Evolutionary conservation across 2,329 filamentous ascomycete genomes (phyloP), one percentile per base, ranked within the genome.

Genomic region (Colletotrichum filicis): DNA sequence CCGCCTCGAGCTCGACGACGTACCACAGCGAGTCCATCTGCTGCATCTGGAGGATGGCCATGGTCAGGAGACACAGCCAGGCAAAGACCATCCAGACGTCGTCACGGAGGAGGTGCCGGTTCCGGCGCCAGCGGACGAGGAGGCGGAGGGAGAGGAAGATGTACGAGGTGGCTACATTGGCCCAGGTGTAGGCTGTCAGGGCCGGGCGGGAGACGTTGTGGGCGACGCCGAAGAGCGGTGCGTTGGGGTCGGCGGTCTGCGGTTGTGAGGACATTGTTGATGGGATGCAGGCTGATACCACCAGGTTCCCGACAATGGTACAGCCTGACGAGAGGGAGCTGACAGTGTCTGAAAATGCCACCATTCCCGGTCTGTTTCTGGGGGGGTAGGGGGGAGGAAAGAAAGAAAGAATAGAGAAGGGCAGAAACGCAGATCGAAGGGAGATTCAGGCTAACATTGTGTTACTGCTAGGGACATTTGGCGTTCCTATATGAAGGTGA

Each of bases 81-180:
- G 79, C 80, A 12, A 79, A 70, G 58, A 79, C 75, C 42, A 81
- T 78, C 77, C 77, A 80, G 75, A 76, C 80, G 75, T 82, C 80
- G 63, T 81, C 80, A 19, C 65, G 55, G 35, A 76, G 69, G 12
- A 78, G 66, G 32, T 68, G 68, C 59, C 46, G 56, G 57, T 75
- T 76, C 22, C 74, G 66, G 28, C 63, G 76, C 73, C 79, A 74
- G 55, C 80, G 79, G 62, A 81, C 76, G 28, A 63, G 37, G 24
- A 79, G 77, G 59, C 80, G 79, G 2, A 80, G 66, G 32, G 53
- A 57, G 52, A 80, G 76, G 61, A 81, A 77, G 64, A 78, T 56
- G 42, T 76, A 72, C n/a, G 80, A 79, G 52, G 75, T 74, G 58
- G 68, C 57, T 62, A 79, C 81, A 66, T 74, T 78, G 16, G 75